These are phyloP conservation scores for Pythium dissotocum DNA, from an alignment of 352 stramenopile genomes.

Conservation along the genomic window DNA sequence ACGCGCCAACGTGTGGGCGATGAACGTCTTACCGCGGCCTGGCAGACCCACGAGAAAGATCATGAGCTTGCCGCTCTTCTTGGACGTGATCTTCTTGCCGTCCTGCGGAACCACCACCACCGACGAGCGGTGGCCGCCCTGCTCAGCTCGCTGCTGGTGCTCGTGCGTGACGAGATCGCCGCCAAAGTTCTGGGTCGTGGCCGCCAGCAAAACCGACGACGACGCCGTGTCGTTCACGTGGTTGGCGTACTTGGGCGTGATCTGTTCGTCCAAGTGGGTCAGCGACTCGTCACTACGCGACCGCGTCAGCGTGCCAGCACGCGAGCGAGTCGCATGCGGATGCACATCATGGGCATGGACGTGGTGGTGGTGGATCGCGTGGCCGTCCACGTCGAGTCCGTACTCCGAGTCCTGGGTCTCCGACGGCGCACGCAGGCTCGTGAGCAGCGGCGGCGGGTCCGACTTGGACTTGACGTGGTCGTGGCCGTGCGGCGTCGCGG, in stretches of 20 bases:
- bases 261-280: slow-evolving; percentile 22
- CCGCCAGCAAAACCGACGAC: slow-evolving; percentile 72
- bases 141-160: slow-evolving; percentile 66
- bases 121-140: slow-evolving; percentile 72
- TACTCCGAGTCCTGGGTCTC: slow-evolving; percentile 74
- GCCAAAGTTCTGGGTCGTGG: slow-evolving; percentile 85
- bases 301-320: slow-evolving; percentile 59
- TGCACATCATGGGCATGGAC: slow-evolving; percentile 17
- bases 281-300: slow-evolving; percentile 78
- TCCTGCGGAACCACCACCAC: slow-evolving; percentile 40
- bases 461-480: slow-evolving; percentile 23
- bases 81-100: slow-evolving; percentile 39
- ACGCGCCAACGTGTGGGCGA: slow-evolving; percentile 76
- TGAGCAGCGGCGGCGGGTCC: slow-evolving; percentile 32
- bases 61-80: slow-evolving; percentile 68
- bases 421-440: slow-evolving; percentile 44
- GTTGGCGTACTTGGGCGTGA: slow-evolving; percentile 69
- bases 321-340: slow-evolving; percentile 32
- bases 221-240: slow-evolving; percentile 67
- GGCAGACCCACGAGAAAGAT: slow-evolving; percentile 81
- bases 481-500: slow-evolving; percentile 16
- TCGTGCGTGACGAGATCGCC: slow-evolving; percentile 81
- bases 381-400: slow-evolving; percentile 50
- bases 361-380: slow-evolving; percentile 27
- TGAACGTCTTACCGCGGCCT: slow-evolving; percentile 84